Base-by-base conservation (phyloP, 768 basidiomycete genomes). In the Stropharia rugosoannulata region DNA sequence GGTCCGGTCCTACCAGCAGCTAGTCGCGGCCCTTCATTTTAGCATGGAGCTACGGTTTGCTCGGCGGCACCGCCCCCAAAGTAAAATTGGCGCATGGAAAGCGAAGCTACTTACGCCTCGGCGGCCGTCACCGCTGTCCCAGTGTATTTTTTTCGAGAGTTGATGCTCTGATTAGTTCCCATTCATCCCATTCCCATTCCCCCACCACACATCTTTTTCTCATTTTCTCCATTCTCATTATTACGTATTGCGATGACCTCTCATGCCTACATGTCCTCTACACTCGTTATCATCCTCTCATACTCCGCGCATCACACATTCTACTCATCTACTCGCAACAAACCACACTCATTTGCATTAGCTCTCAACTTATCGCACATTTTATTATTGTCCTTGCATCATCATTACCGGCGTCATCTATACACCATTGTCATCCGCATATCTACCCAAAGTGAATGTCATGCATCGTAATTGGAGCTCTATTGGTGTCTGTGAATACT, bases 1-100 rank as follows among this genome's bases (percentile, higher is more conserved):
- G 4, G 37, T 55, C 12, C 36, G 56, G 35, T 56, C 59, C 19
- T 59, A 63, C 15, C 59, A 56, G 25, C 58, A 58, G 25, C 54
- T 62, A 42, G 56, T 63, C 5, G 55, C 62, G 8, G 22, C 48
- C 22, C 43, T 56, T 0, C 19, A 42, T 37, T 18, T 60, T 22
- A 59, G 59, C 2, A 32, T 6, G 29, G 29, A 32, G 29, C 29
- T 32, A 32, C 59, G 47, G n/a, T 40, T 27, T 6, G 50, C 54
- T 13, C 38, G 32, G 35, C 27, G 25, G 19, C 39, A 46, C 13
- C 39, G 45, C 15, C 29, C 51, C 12, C 32, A 41, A 29, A 44
- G 27, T 5, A 52, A 52, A 15, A 16, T 47, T 7, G 27, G 27
- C 46, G 10, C 47, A 4, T 36, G 22, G 25, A 36, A 37, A 19